Evolutionary conservation across 345 rosid species (phyloP).

Genomic region (Cardiospermum halicacabum): DNA sequence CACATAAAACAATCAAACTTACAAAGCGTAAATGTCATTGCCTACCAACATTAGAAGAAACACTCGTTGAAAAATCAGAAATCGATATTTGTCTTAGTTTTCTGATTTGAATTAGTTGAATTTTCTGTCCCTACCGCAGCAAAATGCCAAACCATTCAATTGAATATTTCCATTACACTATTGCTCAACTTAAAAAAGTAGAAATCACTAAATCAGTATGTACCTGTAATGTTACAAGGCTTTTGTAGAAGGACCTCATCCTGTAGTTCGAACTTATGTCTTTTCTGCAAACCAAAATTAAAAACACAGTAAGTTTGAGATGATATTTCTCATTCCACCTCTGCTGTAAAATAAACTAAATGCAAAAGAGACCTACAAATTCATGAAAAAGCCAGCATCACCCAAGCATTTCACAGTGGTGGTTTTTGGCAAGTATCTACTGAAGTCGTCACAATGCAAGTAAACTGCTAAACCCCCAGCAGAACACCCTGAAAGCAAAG

Average conservation of each 20-base stretch:
- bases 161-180: no score
- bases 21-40: no score
- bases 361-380: constrained; percentile 54
- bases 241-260: constrained; percentile 55
- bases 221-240: constrained; percentile 68
- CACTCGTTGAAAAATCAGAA: neutral
- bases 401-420: constrained; percentile 88
- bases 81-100: neutral
- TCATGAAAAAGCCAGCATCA: constrained; percentile 91
- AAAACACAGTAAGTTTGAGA: neutral
- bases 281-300: constrained; percentile 50
- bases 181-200: neutral
- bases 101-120: no score
- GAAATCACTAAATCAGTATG: neutral
- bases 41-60: neutral
- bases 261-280: constrained; percentile 59
- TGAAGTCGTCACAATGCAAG: constrained; percentile 69
- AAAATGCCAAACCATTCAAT: neutral
- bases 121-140: neutral
- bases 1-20: no score
- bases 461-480: constrained; percentile 91
- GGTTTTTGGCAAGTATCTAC: constrained; percentile 47
- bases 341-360: neutral
- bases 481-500: constrained; percentile 96
- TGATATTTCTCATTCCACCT: neutral